Base-by-base conservation (phyloP, 208 protist genomes). In the Leishmania arabica region DNA sequence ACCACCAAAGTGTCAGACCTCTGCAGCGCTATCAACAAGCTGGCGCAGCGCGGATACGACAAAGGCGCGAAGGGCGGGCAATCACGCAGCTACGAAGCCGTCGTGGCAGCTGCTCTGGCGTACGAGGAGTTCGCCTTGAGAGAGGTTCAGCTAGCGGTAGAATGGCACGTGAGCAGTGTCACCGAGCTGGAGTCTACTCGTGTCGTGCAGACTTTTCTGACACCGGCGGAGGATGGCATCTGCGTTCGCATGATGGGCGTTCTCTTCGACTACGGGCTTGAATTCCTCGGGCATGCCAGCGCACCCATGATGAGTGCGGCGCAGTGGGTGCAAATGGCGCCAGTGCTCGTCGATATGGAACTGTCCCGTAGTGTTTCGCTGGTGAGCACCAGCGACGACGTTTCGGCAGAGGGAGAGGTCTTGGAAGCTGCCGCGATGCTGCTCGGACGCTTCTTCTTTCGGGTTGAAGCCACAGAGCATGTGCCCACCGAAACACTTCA, bases 191-290 rank as follows among this genome's bases (percentile, higher is more conserved):
- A 97, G 60, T 84, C 71, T 58, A 95, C 94, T 6, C 40, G 80
- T 4, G 90, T 96, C 81, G n/a, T 96, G 60, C 92, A 96, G 72
- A 98, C 95, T 60, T 89, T 90, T 42, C 81, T 95, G 58, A 85
- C 77, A 13, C n/a, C 71, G 34, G 73, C 84, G 7, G 87, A 89
- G 1, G 86, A 88, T 56, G 83, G 84, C 75, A 93, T 96, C 79
- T 60, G 54, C 66, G 80, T 93, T 47, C 86, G 91, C 66, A 83
- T 91, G 11, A 83, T 97, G 40, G 92, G 92, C 27, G 81, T 93
- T 65, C 69, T 75, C 24, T 80, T 93, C 58, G 70, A 83, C 24
- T 95, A 98, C 84, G 95, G 93, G 34, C 87, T 94, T 62, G 95
- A 98, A 79, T 96, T 97, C 83, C 69, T 93, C n/a, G 95, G 95